Percentiles rank a stretch among this genome's conserved stretches.
Evolutionary conservation across 208 protist genomes (phyloP).

Genomic region (Acanthamoeba healyi): DNA sequence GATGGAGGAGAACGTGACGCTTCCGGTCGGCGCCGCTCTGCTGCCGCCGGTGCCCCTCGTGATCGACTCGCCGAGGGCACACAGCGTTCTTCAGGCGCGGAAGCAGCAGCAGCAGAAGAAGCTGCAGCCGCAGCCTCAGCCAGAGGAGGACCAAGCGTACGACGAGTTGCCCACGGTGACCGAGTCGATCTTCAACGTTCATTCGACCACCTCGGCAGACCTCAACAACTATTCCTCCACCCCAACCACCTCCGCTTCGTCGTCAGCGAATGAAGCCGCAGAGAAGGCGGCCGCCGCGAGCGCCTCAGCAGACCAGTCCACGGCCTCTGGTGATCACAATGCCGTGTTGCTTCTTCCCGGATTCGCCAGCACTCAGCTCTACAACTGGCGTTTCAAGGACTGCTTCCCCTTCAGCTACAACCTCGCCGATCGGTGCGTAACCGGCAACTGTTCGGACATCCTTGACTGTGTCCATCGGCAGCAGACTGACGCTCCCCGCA

Average conservation of each 20-base stretch:
- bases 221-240: not conserved
- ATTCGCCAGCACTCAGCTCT: constrained; percentile 14
- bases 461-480: no score
- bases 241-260: not conserved
- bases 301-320: not conserved
- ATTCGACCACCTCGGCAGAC: not conserved
- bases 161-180: not conserved
- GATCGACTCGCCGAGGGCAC: no score
- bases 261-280: not conserved
- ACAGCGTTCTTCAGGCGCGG: no score
- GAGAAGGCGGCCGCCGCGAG: not conserved
- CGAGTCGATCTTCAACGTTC: not conserved
- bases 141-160: not conserved
- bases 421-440: not conserved
- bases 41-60: no score
- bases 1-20: no score
- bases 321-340: constrained; percentile 46
- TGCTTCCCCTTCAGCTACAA: constrained; percentile 39
- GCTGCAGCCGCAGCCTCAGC: not conserved
- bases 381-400: constrained; percentile 43
- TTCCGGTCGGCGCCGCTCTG: no score
- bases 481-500: no score
- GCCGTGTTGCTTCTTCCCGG: not conserved
- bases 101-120: no score
- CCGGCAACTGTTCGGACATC: no score